Conservation (phyloP, 495 filamentous ascomycete species). For the Articulospora tetracladia region DNA sequence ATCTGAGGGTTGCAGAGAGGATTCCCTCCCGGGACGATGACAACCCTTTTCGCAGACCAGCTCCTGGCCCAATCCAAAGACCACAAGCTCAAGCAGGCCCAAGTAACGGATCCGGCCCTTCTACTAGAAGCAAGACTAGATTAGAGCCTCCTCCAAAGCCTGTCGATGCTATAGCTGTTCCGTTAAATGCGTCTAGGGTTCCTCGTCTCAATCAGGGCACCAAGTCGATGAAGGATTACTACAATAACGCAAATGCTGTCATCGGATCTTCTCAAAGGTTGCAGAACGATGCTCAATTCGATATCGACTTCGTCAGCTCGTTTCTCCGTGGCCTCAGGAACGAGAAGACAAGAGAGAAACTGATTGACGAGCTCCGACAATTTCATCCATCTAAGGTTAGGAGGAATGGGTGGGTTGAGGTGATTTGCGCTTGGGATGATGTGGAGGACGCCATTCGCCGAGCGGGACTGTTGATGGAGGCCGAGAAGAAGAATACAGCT, state of each 20-base stretch:
- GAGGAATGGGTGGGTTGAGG: conserved; percentile 12
- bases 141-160: not conserved
- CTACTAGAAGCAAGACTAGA: not conserved
- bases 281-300: not conserved
- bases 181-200: not conserved
- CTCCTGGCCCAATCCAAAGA: not conserved
- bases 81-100: not conserved
- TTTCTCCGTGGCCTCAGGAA: conserved; percentile 17
- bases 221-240: conserved; percentile 8
- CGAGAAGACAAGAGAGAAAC: not conserved
- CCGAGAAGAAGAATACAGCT: not conserved
- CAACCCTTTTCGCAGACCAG: not conserved
- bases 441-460: conserved; percentile 6
- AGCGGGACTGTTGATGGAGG: not conserved
- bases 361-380: conserved; percentile 10
- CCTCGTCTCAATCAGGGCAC: conserved; percentile 13
- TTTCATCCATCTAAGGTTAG: conserved; percentile 4
- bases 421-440: conserved; percentile 22
- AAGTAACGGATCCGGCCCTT: not conserved
- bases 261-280: not conserved
- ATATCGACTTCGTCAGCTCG: conserved; percentile 12
- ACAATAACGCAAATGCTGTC: not conserved
- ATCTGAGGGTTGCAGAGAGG: not conserved
- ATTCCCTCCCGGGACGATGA: not conserved
- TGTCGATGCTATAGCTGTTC: not conserved